phyloP scores from a whole-genome alignment of 345 rosid species.

The Erysimum cheiranthoides region DNA sequence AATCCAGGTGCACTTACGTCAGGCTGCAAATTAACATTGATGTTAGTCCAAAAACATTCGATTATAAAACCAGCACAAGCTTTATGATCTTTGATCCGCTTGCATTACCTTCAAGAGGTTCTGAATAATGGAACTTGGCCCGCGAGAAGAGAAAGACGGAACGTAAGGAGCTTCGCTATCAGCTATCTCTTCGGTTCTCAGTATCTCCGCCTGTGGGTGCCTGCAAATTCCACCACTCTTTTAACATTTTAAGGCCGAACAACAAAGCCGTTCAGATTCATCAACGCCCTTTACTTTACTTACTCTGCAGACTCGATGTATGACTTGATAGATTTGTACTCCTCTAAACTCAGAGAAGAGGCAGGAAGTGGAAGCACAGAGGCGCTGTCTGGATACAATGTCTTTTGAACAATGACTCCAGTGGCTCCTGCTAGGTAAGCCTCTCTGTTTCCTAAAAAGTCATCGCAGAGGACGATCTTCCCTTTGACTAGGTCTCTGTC shows the following conservation, averaged over 20 bases:
- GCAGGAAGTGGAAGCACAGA: conserved; percentile 42
- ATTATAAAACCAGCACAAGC: background rate
- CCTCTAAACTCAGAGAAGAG: background rate
- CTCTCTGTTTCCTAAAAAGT: background rate
- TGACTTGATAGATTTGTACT: conserved; percentile 31
- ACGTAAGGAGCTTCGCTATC: conserved; percentile 49
- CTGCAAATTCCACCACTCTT: conserved; percentile 21
- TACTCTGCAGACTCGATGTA: conserved; percentile 50
- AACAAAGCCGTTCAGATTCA: conserved; percentile 17
- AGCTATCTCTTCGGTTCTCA: conserved; percentile 42
- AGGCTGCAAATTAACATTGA: conserved; percentile 40
- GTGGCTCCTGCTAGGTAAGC: conserved; percentile 47
- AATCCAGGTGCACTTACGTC: conserved; percentile 55
- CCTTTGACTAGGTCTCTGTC: conserved; percentile 43
- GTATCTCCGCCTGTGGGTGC: conserved; percentile 43
- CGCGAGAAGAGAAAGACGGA: conserved; percentile 51
- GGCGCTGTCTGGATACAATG: conserved; percentile 10
- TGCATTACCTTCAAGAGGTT: conserved; percentile 46
- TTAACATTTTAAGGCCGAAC: background rate
- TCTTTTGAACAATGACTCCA: conserved; percentile 43
- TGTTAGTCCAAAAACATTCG: background rate
- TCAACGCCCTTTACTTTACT: background rate
- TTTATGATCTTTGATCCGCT: background rate
- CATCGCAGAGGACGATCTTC: conserved; percentile 50
- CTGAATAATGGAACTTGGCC: conserved; percentile 43